A percentile compares a stretch with the other conserved stretches of the same genome.
Conservation (phyloP, 768 basidiomycete species). For the Amanita brunnescens region DNA sequence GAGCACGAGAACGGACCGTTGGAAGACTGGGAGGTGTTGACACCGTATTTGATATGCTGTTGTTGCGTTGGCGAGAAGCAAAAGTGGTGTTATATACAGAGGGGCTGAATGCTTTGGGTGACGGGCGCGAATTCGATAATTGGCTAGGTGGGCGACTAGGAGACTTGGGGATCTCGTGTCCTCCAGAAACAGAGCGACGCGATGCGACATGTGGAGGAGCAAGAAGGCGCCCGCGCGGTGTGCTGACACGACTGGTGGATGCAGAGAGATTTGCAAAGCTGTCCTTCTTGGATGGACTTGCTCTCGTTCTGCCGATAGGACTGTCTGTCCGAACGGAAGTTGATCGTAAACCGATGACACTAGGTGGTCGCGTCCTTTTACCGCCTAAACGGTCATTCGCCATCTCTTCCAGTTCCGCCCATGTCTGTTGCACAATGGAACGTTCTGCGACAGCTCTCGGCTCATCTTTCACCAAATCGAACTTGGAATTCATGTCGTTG, state of each 20-base stretch:
- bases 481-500: slow-evolving; percentile 34
- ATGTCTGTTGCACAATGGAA: slow-evolving; percentile 67
- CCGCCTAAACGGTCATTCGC: slow-evolving; percentile 54
- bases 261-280: slow-evolving; percentile 32
- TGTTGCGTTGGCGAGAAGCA: slow-evolving; percentile 77
- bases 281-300: slow-evolving; percentile 20
- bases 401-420: slow-evolving; percentile 79
- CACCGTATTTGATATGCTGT: slow-evolving; percentile 44
- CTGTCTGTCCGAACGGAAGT: slow-evolving; percentile 53
- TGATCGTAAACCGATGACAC: slow-evolving; percentile 51
- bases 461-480: slow-evolving; percentile 44
- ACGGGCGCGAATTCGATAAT: slow-evolving; percentile 53
- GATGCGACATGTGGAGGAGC: slow-evolving; percentile 37
- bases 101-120: slow-evolving; percentile 55
- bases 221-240: slow-evolving; percentile 29
- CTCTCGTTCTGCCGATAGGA: slow-evolving; percentile 25
- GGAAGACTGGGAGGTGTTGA: slow-evolving; percentile 24
- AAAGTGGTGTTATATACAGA: slow-evolving; percentile 58
- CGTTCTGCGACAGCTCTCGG: slow-evolving; percentile 50
- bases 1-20: slow-evolving; percentile 33
- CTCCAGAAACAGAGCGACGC: slow-evolving; percentile 42
- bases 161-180: slow-evolving; percentile 7
- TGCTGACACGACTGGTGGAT: slow-evolving; percentile 6
- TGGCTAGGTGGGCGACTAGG: slow-evolving; percentile 49
- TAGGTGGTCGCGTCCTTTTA: slow-evolving; percentile 55